Percentiles rank a stretch among this genome's conserved stretches.
Conservation (phyloP, 257 asterid genomes). For the Parsonsia alboflavescens region DNA sequence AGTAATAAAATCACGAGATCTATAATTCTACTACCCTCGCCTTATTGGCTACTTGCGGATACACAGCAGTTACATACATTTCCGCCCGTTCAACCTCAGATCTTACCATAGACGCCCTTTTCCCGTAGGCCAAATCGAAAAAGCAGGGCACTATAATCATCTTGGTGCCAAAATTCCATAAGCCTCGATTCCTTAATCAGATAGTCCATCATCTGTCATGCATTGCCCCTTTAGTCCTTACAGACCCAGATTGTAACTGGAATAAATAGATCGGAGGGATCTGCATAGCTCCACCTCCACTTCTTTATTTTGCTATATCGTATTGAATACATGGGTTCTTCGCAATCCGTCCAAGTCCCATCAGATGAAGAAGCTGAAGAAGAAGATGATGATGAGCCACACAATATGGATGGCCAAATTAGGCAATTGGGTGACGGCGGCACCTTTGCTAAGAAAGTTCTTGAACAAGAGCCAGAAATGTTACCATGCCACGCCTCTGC, state of each 20-base stretch:
- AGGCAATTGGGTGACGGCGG: constrained; percentile 33
- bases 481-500: constrained; percentile 98
- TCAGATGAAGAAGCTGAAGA: constrained; percentile 33
- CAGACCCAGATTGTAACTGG: background rate
- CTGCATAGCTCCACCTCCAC: background rate
- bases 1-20: background rate
- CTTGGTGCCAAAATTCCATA: background rate
- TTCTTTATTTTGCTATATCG: background rate
- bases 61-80: background rate
- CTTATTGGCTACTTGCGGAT: background rate
- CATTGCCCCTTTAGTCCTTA: background rate
- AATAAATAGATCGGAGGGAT: constrained; percentile 9
- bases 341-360: constrained; percentile 57
- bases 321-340: constrained; percentile 53
- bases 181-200: background rate
- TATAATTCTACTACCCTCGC: background rate
- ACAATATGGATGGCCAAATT: constrained; percentile 17
- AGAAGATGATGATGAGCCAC: constrained; percentile 31
- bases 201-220: background rate
- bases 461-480: constrained; percentile 94
- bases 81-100: background rate
- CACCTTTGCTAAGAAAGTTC: constrained; percentile 57
- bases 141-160: background rate
- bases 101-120: background rate
- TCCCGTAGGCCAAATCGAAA: background rate